Conservation (phyloP, 2,329 filamentous ascomycete species). For the Fusarium penzigii region DNA sequence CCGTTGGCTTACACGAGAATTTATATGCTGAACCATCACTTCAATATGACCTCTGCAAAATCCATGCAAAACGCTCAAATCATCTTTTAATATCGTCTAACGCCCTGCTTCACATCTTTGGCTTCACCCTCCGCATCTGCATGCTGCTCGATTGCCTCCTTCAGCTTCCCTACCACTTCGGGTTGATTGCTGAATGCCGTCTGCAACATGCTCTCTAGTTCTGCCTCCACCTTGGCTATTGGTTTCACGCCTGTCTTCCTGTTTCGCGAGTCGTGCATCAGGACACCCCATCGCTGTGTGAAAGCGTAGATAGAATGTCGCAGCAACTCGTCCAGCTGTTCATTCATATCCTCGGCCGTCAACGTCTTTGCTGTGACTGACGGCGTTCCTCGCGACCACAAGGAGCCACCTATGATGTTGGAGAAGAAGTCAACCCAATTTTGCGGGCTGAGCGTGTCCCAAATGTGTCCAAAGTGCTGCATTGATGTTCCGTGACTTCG, state of each 20-base stretch:
- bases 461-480: constrained; percentile 66
- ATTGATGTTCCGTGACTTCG: constrained; percentile 50
- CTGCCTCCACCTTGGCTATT: constrained; percentile 54
- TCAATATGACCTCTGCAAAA: neutral
- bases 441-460: constrained; percentile 61
- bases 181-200: constrained; percentile 60
- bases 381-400: constrained; percentile 45
- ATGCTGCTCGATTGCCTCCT: constrained; percentile 61
- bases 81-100: constrained; percentile 30
- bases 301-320: constrained; percentile 64
- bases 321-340: constrained; percentile 64
- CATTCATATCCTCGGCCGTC: constrained; percentile 60
- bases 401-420: constrained; percentile 56
- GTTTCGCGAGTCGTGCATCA: constrained; percentile 51
- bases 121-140: constrained; percentile 53
- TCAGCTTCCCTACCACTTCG: constrained; percentile 59
- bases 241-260: constrained; percentile 51
- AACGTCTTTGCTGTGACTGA: constrained; percentile 41
- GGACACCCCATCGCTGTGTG: constrained; percentile 58
- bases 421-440: constrained; percentile 61
- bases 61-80: neutral
- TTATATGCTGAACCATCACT: neutral
- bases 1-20: neutral
- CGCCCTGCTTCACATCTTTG: constrained; percentile 37
- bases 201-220: constrained; percentile 58